Evolutionary conservation across 805 yeast species (phyloP).

Genomic region (Hanseniaspora vineae): DNA sequence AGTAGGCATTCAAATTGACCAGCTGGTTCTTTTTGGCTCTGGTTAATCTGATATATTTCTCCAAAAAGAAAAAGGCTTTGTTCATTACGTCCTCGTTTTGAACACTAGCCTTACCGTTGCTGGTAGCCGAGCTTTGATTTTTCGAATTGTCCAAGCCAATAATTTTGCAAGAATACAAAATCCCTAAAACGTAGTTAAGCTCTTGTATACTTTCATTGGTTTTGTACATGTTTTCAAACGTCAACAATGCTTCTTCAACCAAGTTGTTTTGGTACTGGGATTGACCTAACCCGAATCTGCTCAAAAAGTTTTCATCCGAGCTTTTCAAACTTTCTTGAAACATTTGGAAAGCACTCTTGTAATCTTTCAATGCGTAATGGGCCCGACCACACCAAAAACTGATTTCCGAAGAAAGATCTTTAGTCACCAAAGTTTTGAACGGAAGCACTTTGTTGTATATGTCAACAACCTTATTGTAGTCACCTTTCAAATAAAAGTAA

Average conservation of each 20-base stretch:
- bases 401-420: conserved; percentile 43
- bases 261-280: conserved; percentile 65
- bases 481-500: conserved; percentile 57
- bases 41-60: conserved; percentile 54
- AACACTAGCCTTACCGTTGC: conserved; percentile 12
- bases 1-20: conserved; percentile 47
- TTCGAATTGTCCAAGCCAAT: neutral
- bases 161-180: conserved; percentile 47
- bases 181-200: conserved; percentile 62
- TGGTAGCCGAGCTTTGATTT: neutral
- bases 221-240: conserved; percentile 65
- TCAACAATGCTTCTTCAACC: conserved; percentile 70
- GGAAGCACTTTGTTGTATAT: conserved; percentile 35
- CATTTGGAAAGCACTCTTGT: conserved; percentile 52
- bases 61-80: conserved; percentile 53
- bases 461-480: conserved; percentile 42
- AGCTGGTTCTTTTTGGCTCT: conserved; percentile 43
- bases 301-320: conserved; percentile 51
- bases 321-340: conserved; percentile 61
- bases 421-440: conserved; percentile 21
- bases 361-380: conserved; percentile 45
- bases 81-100: conserved; percentile 14
- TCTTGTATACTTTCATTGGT: conserved; percentile 59
- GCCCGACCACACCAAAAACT: conserved; percentile 81
- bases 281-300: conserved; percentile 78